phyloP scores from a whole-genome alignment of 768 basidiomycete genomes.

The Serpula lacrymans region DNA sequence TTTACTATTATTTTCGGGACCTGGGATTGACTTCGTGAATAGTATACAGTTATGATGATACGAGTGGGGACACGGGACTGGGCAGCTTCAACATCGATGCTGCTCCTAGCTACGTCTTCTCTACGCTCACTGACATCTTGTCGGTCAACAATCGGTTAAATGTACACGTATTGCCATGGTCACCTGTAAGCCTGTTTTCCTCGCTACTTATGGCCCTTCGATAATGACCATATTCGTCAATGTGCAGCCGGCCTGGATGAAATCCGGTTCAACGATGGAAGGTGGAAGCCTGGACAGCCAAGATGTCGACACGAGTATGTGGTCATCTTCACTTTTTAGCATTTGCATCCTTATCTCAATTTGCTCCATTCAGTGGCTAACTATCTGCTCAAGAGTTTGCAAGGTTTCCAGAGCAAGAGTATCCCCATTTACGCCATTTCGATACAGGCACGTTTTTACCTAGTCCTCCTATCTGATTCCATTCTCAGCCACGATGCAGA shows the following conservation, averaged over 20 bases:
- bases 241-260: slow-evolving; percentile 76
- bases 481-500: slow-evolving; percentile 31
- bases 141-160: slow-evolving; percentile 50
- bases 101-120: slow-evolving; percentile 61
- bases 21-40: neutral
- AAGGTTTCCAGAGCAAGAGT: slow-evolving; percentile 63
- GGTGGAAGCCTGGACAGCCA: slow-evolving; percentile 57
- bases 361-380: slow-evolving; percentile 48
- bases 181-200: slow-evolving; percentile 48
- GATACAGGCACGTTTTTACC: slow-evolving; percentile 37
- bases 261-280: slow-evolving; percentile 59
- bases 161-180: slow-evolving; percentile 69
- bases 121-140: slow-evolving; percentile 60
- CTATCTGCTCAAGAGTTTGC: slow-evolving; percentile 69
- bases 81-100: slow-evolving; percentile 51
- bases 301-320: slow-evolving; percentile 48
- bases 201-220: too few species aligned
- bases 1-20: neutral
- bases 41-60: slow-evolving; percentile 68
- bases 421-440: slow-evolving; percentile 60
- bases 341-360: slow-evolving; percentile 2
- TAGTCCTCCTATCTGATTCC: neutral
- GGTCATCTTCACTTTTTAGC: neutral
- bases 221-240: neutral
- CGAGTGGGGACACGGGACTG: slow-evolving; percentile 58